A percentile compares a stretch with the other conserved stretches of the same genome.
These are phyloP conservation scores for Geotrichum candidum DNA, from an alignment of 1,139 yeast genomes.

Conservation along the genomic window DNA sequence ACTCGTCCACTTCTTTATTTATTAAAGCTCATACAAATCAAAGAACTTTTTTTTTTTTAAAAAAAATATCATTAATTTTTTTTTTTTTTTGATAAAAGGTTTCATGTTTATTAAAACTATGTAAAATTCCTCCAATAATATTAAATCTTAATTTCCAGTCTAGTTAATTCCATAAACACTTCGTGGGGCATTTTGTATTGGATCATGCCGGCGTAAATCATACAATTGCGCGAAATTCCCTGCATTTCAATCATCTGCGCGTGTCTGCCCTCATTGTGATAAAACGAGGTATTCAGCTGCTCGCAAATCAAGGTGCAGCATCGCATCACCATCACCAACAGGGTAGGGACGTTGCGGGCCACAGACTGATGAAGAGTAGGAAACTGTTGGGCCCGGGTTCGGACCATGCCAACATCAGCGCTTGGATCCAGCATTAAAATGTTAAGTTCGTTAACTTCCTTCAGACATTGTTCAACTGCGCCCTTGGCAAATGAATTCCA, in stretches of 20 bases:
- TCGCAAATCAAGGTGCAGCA: conserved; percentile 60
- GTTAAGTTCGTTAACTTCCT: conserved; percentile 50
- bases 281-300: conserved; percentile 44
- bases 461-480: conserved; percentile 59
- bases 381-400: conserved; percentile 53
- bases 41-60: not conserved
- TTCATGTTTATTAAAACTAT: not conserved
- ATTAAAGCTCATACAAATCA: not conserved
- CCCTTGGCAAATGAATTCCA: conserved; percentile 54
- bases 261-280: conserved; percentile 47
- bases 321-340: conserved; percentile 77
- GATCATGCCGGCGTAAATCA: conserved; percentile 93
- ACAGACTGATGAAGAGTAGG: conserved; percentile 61
- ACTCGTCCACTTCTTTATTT: not conserved
- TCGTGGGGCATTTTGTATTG: conserved; percentile 95
- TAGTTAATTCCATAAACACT: conserved; percentile 2
- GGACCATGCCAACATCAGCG: conserved; percentile 43
- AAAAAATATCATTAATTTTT: not conserved
- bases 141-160: conserved; percentile 3
- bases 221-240: conserved; percentile 73
- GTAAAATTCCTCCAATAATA: not conserved
- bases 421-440: conserved; percentile 57
- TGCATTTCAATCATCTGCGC: conserved; percentile 50
- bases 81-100: not conserved
- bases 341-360: conserved; percentile 71